These are phyloP conservation scores for Elsinoe fawcettii DNA, from an alignment of 2,329 filamentous ascomycete genomes.

Conservation along the genomic window DNA sequence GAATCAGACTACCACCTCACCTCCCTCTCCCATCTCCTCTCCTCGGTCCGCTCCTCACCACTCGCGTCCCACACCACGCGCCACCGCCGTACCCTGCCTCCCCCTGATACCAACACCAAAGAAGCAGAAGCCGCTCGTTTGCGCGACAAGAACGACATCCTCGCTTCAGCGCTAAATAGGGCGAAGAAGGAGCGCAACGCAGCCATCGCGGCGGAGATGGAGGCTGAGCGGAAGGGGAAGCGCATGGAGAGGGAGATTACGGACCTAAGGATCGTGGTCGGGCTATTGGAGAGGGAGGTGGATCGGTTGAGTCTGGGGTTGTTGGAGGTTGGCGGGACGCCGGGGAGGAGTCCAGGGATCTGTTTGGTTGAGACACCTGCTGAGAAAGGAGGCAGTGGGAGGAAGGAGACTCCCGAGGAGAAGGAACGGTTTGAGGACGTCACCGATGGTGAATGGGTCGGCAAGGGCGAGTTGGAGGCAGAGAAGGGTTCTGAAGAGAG, in stretches of 20 bases:
- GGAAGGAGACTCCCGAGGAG: too few relatives aligned
- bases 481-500: too few relatives aligned
- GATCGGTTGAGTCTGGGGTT: neutral
- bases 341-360: neutral
- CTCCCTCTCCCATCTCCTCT: neutral
- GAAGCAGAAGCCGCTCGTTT: neutral
- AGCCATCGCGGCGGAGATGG: neutral
- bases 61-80: neutral
- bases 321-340: neutral
- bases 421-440: too few relatives aligned
- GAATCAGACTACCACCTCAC: neutral
- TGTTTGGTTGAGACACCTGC: neutral
- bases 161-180: neutral
- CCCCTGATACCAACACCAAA: neutral
- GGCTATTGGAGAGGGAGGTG: conserved; percentile 2
- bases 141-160: neutral
- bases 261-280: neutral
- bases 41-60: neutral
- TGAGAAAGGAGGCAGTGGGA: neutral
- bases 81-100: neutral
- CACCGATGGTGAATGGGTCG: too few relatives aligned
- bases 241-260: neutral
- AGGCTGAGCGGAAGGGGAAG: neutral
- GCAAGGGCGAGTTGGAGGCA: too few relatives aligned
- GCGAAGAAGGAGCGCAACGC: neutral